Conservation (phyloP, 768 basidiomycete genomes). For the Russula sp. region DNA sequence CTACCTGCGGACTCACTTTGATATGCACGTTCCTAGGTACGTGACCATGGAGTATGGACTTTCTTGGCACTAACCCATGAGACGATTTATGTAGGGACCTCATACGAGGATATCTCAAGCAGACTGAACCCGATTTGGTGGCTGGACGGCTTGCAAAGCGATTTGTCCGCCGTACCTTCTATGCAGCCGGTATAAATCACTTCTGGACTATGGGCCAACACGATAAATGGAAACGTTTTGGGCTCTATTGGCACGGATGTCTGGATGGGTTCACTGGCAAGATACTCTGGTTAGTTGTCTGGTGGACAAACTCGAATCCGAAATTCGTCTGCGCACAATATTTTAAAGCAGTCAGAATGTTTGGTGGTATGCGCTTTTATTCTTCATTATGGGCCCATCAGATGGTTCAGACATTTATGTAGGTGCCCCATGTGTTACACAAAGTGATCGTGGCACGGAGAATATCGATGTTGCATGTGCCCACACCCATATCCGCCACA, state of each 20-base stretch:
- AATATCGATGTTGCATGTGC: neutral
- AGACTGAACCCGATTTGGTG: neutral
- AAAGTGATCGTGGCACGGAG: neutral
- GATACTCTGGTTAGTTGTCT: neutral
- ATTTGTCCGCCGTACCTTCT: neutral
- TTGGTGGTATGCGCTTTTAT: neutral
- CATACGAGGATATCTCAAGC: neutral
- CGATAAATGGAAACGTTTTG: slow-evolving; percentile 1
- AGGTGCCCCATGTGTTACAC: too few species aligned
- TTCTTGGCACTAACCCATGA: neutral
- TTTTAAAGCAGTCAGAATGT: neutral
- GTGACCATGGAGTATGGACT: neutral
- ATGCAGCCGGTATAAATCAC: neutral
- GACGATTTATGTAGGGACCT: neutral
- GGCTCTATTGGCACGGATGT: slow-evolving; percentile 2
- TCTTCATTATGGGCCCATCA: too few species aligned
- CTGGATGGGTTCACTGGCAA: neutral
- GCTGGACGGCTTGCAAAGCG: neutral
- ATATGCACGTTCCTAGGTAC: neutral
- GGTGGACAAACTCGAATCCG: slow-evolving; percentile 7
- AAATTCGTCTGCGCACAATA: neutral
- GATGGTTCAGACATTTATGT: too few species aligned
- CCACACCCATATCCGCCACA: neutral
- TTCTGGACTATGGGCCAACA: neutral
- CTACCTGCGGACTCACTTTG: neutral